These are phyloP conservation scores for Iris macrosiphon DNA, from an alignment of 106 monocot genomes.

Conservation along the genomic window DNA sequence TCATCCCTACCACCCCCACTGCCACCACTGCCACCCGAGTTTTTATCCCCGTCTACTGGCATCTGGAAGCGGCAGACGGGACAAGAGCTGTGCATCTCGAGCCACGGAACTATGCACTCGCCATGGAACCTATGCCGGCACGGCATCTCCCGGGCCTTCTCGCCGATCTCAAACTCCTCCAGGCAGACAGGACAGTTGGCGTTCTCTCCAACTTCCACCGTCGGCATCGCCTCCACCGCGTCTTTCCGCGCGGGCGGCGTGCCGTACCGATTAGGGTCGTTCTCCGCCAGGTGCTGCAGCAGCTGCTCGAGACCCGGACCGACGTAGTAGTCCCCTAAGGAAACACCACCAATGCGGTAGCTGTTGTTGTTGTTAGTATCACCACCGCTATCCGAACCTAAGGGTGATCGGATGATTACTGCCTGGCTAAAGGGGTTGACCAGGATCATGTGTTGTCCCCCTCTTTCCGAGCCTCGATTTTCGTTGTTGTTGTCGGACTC, in stretches of 20 bases:
- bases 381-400: conserved; percentile 16
- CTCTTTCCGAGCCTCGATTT: conserved; percentile 20
- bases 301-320: conserved; percentile 51
- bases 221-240: conserved; percentile 60
- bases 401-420: conserved; percentile 26
- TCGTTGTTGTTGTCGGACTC: too few relatives aligned
- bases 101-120: conserved; percentile 74
- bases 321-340: conserved; percentile 54
- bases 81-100: conserved; percentile 80
- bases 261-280: conserved; percentile 56
- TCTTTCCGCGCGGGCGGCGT: conserved; percentile 72
- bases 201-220: conserved; percentile 42
- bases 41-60: conserved; percentile 40
- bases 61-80: conserved; percentile 81
- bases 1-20: neutral
- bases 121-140: conserved; percentile 74
- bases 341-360: conserved; percentile 5
- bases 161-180: conserved; percentile 56
- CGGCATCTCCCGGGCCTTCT: conserved; percentile 63
- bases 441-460: conserved; percentile 33
- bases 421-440: conserved; percentile 49
- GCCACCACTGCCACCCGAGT: conserved; percentile 2
- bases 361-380: conserved; percentile 7
- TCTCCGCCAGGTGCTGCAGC: conserved; percentile 74
- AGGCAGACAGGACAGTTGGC: conserved; percentile 64